Conservation (phyloP, 2,329 filamentous ascomycete genomes). For the Hirsutella minnesotensis region DNA sequence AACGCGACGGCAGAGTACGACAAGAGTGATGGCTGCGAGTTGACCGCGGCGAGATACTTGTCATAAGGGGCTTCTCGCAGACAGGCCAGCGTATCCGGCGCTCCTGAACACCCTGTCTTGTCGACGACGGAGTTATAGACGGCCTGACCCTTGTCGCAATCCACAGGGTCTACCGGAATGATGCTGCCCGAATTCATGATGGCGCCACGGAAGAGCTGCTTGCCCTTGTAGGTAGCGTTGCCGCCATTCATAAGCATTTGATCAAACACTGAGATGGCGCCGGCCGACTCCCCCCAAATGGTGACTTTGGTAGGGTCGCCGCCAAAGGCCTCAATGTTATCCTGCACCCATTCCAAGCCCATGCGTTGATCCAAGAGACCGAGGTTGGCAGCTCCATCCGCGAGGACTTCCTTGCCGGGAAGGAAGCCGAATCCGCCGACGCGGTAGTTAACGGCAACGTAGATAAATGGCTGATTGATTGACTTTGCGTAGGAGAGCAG, state of each 20-base stretch:
- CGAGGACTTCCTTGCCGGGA: constrained; percentile 53
- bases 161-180: constrained; percentile 49
- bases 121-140: constrained; percentile 51
- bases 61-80: constrained; percentile 50
- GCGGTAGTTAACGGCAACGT: constrained; percentile 69
- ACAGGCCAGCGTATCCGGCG: constrained; percentile 49
- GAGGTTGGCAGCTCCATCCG: constrained; percentile 56
- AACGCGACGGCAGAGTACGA: constrained; percentile 58
- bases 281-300: constrained; percentile 65
- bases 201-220: constrained; percentile 60
- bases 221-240: constrained; percentile 61
- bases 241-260: constrained; percentile 67
- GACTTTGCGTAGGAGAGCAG: constrained; percentile 30
- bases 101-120: constrained; percentile 47
- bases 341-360: constrained; percentile 63
- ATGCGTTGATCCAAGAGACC: constrained; percentile 63
- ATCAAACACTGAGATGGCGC: constrained; percentile 61
- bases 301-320: constrained; percentile 71
- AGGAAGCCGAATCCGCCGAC: constrained; percentile 65
- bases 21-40: constrained; percentile 57
- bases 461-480: constrained; percentile 48
- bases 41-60: constrained; percentile 51
- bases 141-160: constrained; percentile 52
- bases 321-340: constrained; percentile 67
- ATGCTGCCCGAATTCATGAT: constrained; percentile 69